A percentile compares a stretch with the other conserved stretches of the same genome.
These are phyloP conservation scores for Linum tenue DNA, from an alignment of 345 rosid genomes.

Conservation along the genomic window DNA sequence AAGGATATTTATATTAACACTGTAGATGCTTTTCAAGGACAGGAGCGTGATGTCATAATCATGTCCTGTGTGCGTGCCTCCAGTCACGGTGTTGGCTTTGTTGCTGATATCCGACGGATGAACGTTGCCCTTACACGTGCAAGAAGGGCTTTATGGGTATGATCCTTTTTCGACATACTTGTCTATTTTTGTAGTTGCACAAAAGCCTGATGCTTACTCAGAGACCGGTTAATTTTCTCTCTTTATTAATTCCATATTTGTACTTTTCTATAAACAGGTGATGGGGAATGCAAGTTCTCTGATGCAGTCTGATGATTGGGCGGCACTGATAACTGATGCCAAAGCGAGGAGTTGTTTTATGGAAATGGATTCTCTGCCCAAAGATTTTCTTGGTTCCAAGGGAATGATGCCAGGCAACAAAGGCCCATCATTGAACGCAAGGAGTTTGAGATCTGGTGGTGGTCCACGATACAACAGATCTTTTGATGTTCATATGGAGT, in stretches of 20 bases:
- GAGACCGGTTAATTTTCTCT: neutral
- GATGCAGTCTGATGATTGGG: constrained; percentile 86
- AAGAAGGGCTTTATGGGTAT: constrained; percentile 93
- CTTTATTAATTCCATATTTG: neutral
- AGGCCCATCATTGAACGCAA: constrained; percentile 28
- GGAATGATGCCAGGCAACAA: constrained; percentile 45
- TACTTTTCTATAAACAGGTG: constrained; percentile 40
- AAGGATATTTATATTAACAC: constrained; percentile 93
- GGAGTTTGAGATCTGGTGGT: constrained; percentile 57
- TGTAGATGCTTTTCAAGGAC: constrained; percentile 99
- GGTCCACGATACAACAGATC: constrained; percentile 58
- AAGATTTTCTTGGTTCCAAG: constrained; percentile 48
- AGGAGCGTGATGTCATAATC: constrained; percentile 96
- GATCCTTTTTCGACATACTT: constrained; percentile 4
- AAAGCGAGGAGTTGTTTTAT: constrained; percentile 78
- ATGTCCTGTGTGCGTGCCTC: constrained; percentile 99
- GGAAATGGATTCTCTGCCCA: constrained; percentile 87
- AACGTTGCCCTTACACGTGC: constrained; percentile 99
- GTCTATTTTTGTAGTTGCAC: neutral
- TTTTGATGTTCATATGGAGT: constrained; percentile 46
- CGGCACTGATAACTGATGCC: constrained; percentile 77
- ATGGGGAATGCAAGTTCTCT: constrained; percentile 93
- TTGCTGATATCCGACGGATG: constrained; percentile 93
- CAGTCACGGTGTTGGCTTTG: constrained; percentile 90
- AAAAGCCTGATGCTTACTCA: too few species aligned